Evolutionary conservation across 257 asterid genomes (phyloP), one percentile per base, ranked within the genome.

Genomic region (Fraxinus cuspidata): DNA sequence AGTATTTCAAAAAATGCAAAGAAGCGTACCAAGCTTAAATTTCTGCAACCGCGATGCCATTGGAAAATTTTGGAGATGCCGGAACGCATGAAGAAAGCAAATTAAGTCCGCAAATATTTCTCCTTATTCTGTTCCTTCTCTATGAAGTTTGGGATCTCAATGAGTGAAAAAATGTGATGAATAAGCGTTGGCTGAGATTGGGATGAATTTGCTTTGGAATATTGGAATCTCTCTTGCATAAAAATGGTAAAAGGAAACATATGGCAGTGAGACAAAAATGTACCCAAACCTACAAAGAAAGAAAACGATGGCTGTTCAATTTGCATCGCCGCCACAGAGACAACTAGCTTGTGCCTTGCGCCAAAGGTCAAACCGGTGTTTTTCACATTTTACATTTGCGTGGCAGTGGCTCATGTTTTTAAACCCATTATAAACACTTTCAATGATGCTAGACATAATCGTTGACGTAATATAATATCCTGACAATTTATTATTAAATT

Each of bases 61-160:
- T 73, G 79, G 63, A 84, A 74, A 79, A 81, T 70, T 85, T 77
- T 89, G 79, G 88, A 78, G 68, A 90, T 70, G 86, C 82, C 85
- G 72, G 81, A 78, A 77, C 85, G 86, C 98, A 92, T 92, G 83
- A 27, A 67, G 79, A 40, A 75, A 70, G 56, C 47, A 70, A 74
- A 74, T 69, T 40, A n/a, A 28, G 18, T 16, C 34, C 68, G 1
- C 34, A 63, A 8, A 25, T 63, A 25, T 63, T 63, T 63, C 32
- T 23, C 16, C 31, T 40, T 40, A 40, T 40, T 40, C 15, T 10
- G 47, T 40, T 10, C 47, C 47, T 40, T 63, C 67, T 58, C 4
- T 21, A 21, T 21, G 13, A 23, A 60, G 32, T 63, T 25, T 63
- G 68, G 68, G 32, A 63, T 63, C 1, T 23, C 32, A 23, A 9